phyloP scores from a whole-genome alignment of 225 moss, liverwort and hornwort genomes.

The Anthoceros angustus region DNA sequence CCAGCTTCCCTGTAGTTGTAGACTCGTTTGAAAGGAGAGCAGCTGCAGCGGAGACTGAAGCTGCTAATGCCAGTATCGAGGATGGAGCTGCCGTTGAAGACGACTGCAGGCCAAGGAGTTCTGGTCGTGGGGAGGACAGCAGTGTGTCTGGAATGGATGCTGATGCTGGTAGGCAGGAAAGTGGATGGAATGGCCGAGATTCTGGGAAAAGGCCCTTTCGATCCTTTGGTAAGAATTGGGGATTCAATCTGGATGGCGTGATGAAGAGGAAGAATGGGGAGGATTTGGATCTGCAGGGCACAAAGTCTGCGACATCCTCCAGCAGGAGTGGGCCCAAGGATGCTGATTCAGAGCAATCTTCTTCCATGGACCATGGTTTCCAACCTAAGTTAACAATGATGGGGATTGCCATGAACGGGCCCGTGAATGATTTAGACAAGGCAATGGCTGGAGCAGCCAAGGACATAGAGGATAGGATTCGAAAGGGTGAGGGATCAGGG shows the following conservation, averaged over 20 bases:
- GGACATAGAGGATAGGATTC: conserved; percentile 86
- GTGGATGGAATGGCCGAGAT: conserved; percentile 21
- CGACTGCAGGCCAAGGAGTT: conserved; percentile 10
- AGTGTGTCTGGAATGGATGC: conserved; percentile 31
- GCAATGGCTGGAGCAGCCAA: conserved; percentile 96
- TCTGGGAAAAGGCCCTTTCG: conserved; percentile 40
- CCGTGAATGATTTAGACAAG: conserved; percentile 62
- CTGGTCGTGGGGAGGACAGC: conserved; percentile 25
- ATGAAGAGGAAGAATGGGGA: conserved; percentile 45
- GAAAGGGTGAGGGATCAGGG: conserved; percentile 82
- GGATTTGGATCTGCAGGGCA: conserved; percentile 18
- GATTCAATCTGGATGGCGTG: conserved; percentile 34
- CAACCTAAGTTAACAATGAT: conserved; percentile 95
- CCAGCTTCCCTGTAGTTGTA: conserved; percentile 79
- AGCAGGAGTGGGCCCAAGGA: conserved; percentile 24
- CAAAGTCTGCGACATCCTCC: conserved; percentile 16
- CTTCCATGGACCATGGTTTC: conserved; percentile 20
- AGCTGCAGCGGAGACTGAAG: conserved; percentile 54
- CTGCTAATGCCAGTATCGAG: conserved; percentile 16
- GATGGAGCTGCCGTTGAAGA: conserved; percentile 13
- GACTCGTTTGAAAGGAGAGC: conserved; percentile 84
- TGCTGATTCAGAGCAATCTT: conserved; percentile 19
- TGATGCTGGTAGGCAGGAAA: conserved; percentile 16
- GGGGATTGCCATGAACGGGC: conserved; percentile 86
- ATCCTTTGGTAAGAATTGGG: conserved; percentile 73